Evolutionary conservation across 192 early-diverging fungal species (phyloP).

Genomic region (Linnemannia hyalina): DNA sequence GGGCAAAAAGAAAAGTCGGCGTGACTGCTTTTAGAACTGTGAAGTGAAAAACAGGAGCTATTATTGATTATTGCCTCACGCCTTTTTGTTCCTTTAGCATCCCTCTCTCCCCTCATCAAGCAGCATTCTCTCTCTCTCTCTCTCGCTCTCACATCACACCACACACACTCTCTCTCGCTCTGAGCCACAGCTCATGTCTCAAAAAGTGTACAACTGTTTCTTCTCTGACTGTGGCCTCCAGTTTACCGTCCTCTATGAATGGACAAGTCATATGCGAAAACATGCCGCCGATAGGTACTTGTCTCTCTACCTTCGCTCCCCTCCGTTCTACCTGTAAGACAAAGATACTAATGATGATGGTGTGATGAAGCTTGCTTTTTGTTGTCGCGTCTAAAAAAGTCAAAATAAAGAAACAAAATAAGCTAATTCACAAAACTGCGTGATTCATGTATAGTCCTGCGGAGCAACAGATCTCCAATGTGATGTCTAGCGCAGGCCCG

Average conservation of each 20-base stretch:
- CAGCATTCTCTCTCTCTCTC: not conserved
- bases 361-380: not conserved
- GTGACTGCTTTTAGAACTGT: no score
- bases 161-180: not conserved
- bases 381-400: not conserved
- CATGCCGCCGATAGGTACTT: slow-evolving; percentile 12
- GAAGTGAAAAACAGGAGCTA: no score
- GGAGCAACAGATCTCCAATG: no score
- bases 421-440: not conserved
- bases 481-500: not conserved
- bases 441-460: no score
- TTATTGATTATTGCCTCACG: not conserved
- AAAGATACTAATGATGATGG: not conserved
- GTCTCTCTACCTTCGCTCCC: not conserved
- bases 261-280: slow-evolving; percentile 27
- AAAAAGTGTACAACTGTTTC: not conserved
- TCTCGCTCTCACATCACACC: not conserved
- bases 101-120: no score
- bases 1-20: no score
- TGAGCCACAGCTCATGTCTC: not conserved
- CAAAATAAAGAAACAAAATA: not conserved
- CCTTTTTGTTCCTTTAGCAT: not conserved
- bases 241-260: slow-evolving; percentile 26
- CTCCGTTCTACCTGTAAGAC: not conserved
- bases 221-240: slow-evolving; percentile 5